A percentile compares a stretch with the other conserved stretches of the same genome.
Conservation (phyloP, 495 filamentous ascomycete species). For the Neurospora sp. region DNA sequence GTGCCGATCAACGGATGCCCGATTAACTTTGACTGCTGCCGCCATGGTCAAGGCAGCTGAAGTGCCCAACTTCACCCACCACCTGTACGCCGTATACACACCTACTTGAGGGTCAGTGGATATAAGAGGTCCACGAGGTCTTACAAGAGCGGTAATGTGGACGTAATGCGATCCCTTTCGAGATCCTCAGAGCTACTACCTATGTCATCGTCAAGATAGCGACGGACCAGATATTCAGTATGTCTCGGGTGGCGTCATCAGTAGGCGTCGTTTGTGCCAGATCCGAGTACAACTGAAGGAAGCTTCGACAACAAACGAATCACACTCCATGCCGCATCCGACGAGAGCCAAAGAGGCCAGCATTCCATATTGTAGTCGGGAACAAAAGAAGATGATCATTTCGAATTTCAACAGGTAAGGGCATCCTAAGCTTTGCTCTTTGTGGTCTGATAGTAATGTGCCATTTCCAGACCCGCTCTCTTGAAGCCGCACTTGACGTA, state of each 20-base stretch:
- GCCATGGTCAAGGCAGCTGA: background rate
- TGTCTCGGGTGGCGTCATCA: background rate
- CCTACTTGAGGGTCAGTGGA: background rate
- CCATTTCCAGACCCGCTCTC: slow-evolving; percentile 91
- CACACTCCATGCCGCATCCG: background rate
- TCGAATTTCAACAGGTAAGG: background rate
- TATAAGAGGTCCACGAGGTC: background rate
- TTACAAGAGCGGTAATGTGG: background rate
- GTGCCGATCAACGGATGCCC: background rate
- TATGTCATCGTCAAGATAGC: background rate
- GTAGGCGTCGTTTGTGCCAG: background rate
- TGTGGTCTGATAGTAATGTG: slow-evolving; percentile 69
- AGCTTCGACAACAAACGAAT: background rate
- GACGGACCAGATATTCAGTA: background rate
- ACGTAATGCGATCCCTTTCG: background rate
- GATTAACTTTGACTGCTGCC: background rate
- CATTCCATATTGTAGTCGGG: background rate
- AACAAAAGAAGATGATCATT: background rate
- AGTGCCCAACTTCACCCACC: background rate
- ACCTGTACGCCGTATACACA: background rate
- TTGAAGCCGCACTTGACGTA: slow-evolving; percentile 98
- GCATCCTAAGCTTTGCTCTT: slow-evolving; percentile 31
- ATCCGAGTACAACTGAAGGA: background rate
- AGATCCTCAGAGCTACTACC: background rate
- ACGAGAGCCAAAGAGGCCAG: background rate